phyloP scores from a whole-genome alignment of 208 protist genomes.

The Leishmania gerbilli region DNA sequence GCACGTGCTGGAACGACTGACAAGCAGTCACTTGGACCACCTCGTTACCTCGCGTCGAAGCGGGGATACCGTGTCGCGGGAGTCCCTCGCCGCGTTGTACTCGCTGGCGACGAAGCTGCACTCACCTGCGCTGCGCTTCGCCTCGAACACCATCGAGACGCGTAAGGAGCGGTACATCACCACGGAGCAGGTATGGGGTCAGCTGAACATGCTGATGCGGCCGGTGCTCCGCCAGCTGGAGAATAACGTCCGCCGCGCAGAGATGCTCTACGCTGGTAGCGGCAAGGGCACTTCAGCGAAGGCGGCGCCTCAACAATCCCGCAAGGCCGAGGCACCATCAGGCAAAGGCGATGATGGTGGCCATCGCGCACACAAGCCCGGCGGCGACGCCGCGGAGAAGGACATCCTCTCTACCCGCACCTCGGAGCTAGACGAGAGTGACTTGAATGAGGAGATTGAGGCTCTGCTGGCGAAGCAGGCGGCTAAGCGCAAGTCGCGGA shows the following conservation, averaged over 20 bases:
- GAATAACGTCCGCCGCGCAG: conserved; percentile 54
- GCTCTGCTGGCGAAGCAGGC: conserved; percentile 44
- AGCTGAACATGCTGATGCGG: conserved; percentile 78
- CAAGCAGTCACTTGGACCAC: conserved; percentile 38
- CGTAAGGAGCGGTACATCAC: conserved; percentile 63
- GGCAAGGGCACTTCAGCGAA: background rate
- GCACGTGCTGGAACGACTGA: conserved; percentile 27
- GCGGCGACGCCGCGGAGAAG: conserved; percentile 9
- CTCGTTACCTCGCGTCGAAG: conserved; percentile 48
- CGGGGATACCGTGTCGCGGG: conserved; percentile 42
- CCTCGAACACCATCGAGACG: conserved; percentile 63
- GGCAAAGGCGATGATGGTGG: conserved; percentile 1
- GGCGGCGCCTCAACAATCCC: background rate
- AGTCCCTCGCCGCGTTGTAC: conserved; percentile 79
- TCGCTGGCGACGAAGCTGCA: conserved; percentile 73
- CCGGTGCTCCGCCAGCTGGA: conserved; percentile 81
- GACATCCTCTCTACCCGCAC: conserved; percentile 34
- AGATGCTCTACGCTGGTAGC: conserved; percentile 41
- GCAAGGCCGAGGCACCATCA: background rate
- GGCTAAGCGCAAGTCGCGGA: conserved; percentile 22
- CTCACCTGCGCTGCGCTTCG: conserved; percentile 67
- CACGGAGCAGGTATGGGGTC: conserved; percentile 88
- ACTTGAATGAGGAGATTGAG: conserved; percentile 84
- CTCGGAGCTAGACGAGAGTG: conserved; percentile 69
- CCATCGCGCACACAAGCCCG: conserved; percentile 7